Conservation (phyloP, 1,139 yeast genomes). For the Saccharomycopsis hybrid region DNA sequence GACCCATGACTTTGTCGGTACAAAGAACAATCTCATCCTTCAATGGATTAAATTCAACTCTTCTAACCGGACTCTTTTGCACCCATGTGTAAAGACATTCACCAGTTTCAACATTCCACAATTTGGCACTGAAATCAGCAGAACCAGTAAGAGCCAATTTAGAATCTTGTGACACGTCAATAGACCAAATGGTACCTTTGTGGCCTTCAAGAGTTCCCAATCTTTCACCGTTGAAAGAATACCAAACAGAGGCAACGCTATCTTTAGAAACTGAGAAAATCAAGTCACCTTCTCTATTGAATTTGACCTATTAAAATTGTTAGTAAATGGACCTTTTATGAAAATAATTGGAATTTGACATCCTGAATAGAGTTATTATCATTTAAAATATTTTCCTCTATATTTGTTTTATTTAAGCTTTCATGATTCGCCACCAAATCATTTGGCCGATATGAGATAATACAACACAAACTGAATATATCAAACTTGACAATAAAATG, state of each 20-base stretch:
- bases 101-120: slow-evolving; percentile 84
- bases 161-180: slow-evolving; percentile 73
- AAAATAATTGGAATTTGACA: too few relatives aligned
- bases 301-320: slow-evolving; percentile 45
- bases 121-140: slow-evolving; percentile 79
- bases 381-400: slow-evolving; percentile 50
- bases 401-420: background rate
- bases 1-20: slow-evolving; percentile 92
- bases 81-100: slow-evolving; percentile 69
- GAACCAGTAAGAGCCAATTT: slow-evolving; percentile 78
- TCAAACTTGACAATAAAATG: background rate
- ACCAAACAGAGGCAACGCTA: slow-evolving; percentile 87
- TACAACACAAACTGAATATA: too few relatives aligned
- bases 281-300: slow-evolving; percentile 91
- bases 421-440: background rate
- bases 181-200: slow-evolving; percentile 92
- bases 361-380: slow-evolving; percentile 80
- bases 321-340: too few relatives aligned
- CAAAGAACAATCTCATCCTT: slow-evolving; percentile 53
- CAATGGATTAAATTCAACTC: slow-evolving; percentile 81
- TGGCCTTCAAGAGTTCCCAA: slow-evolving; percentile 89
- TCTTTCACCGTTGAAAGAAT: slow-evolving; percentile 92
- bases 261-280: slow-evolving; percentile 92
- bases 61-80: slow-evolving; percentile 79
- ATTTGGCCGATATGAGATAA: too few relatives aligned